These are phyloP conservation scores for Populus simonii DNA, from an alignment of 345 rosid species.

Conservation along the genomic window DNA sequence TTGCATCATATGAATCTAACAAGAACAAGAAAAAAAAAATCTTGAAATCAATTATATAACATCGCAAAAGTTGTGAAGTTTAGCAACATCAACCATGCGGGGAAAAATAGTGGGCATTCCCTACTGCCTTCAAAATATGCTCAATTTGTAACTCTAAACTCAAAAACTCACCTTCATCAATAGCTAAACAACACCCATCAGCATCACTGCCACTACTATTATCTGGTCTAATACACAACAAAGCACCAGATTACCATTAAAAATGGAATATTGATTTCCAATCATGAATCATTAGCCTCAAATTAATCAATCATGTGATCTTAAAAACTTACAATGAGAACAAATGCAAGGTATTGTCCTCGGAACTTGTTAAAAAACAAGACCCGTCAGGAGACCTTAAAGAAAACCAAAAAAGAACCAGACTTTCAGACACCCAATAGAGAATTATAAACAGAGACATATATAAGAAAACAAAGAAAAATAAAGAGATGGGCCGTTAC, in stretches of 20 bases:
- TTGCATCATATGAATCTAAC: conserved; percentile 74
- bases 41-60: background rate
- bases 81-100: background rate
- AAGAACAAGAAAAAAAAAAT: background rate
- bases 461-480: background rate
- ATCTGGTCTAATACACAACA: conserved; percentile 44
- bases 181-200: conserved; percentile 22
- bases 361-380: conserved; percentile 70
- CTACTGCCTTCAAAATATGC: background rate
- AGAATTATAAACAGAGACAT: background rate
- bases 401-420: background rate
- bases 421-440: background rate
- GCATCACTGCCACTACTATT: conserved; percentile 23
- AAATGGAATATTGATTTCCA: background rate
- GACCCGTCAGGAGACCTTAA: conserved; percentile 97
- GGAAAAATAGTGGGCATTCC: background rate
- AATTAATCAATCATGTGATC: background rate
- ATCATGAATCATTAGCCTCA: background rate
- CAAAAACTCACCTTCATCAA: conserved; percentile 38
- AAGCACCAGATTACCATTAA: background rate
- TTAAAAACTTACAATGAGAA: conserved; percentile 58
- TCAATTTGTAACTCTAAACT: background rate
- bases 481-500: conserved; percentile 22
- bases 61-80: too few species aligned
- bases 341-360: conserved; percentile 69